These are phyloP conservation scores for Fusarium newnesense DNA, from an alignment of 2,329 filamentous ascomycete genomes.

Conservation along the genomic window DNA sequence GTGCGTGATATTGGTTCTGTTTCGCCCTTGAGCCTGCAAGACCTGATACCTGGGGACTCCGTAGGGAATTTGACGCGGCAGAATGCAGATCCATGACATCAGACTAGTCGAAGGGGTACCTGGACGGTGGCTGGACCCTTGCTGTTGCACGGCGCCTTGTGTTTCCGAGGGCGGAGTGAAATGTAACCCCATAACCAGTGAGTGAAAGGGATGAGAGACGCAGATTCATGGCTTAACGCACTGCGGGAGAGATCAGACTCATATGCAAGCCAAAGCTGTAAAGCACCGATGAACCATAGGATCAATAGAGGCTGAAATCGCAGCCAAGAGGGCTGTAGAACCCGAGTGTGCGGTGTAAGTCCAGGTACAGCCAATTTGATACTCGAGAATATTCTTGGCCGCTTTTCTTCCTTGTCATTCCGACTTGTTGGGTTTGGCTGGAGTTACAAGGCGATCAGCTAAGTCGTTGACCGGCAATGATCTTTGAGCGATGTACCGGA, in stretches of 20 bases:
- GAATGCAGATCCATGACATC: constrained; percentile 50
- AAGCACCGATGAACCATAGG: constrained; percentile 3
- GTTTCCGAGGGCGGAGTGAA: constrained; percentile 24
- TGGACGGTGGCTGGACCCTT: constrained; percentile 29
- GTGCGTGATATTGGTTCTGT: not conserved
- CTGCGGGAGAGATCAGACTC: not conserved
- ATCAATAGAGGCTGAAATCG: not conserved
- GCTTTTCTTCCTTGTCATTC: constrained; percentile 1
- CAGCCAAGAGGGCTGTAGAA: not conserved
- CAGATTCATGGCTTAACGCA: constrained; percentile 10
- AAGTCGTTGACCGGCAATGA: constrained; percentile 15
- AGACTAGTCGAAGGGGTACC: constrained; percentile 37
- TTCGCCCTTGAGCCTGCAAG: constrained; percentile 15
- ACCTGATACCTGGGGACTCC: constrained; percentile 5
- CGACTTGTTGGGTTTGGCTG: constrained; percentile 17
- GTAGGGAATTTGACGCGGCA: constrained; percentile 30
- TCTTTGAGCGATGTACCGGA: constrained; percentile 9
- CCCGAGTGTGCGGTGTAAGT: constrained; percentile 24
- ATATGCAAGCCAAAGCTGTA: constrained; percentile 23
- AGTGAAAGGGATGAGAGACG: constrained; percentile 3
- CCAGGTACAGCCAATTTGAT: constrained; percentile 1
- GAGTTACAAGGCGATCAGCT: constrained; percentile 14
- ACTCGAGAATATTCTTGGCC: constrained; percentile 12
- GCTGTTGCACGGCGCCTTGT: constrained; percentile 28
- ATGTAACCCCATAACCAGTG: constrained; percentile 20